Percentiles rank a stretch among this genome's conserved stretches.
These are phyloP conservation scores for Poterioochromonas sp. DNA, from an alignment of 352 stramenopile species.

Conservation along the genomic window DNA sequence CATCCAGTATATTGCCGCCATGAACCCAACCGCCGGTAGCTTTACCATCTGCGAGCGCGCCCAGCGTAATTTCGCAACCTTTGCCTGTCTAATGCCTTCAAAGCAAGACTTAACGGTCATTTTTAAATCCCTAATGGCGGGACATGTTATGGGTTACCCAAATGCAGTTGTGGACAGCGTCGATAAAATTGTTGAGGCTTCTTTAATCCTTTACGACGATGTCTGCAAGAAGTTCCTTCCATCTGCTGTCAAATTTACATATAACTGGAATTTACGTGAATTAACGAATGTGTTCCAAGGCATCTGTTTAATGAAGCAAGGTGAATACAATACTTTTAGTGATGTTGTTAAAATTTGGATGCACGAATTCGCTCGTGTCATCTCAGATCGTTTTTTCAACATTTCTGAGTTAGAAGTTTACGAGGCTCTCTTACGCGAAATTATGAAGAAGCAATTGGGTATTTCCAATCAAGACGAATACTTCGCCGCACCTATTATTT, in stretches of 20 bases:
- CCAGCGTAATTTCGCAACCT: slow-evolving; percentile 85
- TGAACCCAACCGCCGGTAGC: slow-evolving; percentile 76
- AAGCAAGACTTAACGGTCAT: slow-evolving; percentile 78
- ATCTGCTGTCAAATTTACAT: slow-evolving; percentile 92
- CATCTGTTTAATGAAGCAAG: slow-evolving; percentile 69
- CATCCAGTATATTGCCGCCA: slow-evolving; percentile 84
- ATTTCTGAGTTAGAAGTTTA: slow-evolving; percentile 85
- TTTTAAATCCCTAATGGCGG: slow-evolving; percentile 83
- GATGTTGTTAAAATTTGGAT: slow-evolving; percentile 82
- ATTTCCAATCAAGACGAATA: slow-evolving; percentile 71
- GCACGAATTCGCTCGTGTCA: slow-evolving; percentile 93
- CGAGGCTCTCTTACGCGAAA: slow-evolving; percentile 74
- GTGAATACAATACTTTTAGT: slow-evolving; percentile 74
- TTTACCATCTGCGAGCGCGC: slow-evolving; percentile 87
- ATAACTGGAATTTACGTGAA: slow-evolving; percentile 88
- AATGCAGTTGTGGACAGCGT: slow-evolving; percentile 55
- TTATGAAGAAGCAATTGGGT: slow-evolving; percentile 80
- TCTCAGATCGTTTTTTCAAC: slow-evolving; percentile 88
- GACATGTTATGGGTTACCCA: slow-evolving; percentile 74
- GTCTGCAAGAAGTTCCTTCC: slow-evolving; percentile 86
- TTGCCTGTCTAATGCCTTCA: slow-evolving; percentile 82
- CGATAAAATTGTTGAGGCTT: slow-evolving; percentile 76
- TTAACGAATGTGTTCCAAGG: slow-evolving; percentile 92
- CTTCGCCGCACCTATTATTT: slow-evolving; percentile 64
- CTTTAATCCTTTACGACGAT: slow-evolving; percentile 75